Evolutionary conservation across 495 filamentous ascomycete species (phyloP), one percentile per base, ranked within the genome.

Genomic region (Xylona heveae): DNA sequence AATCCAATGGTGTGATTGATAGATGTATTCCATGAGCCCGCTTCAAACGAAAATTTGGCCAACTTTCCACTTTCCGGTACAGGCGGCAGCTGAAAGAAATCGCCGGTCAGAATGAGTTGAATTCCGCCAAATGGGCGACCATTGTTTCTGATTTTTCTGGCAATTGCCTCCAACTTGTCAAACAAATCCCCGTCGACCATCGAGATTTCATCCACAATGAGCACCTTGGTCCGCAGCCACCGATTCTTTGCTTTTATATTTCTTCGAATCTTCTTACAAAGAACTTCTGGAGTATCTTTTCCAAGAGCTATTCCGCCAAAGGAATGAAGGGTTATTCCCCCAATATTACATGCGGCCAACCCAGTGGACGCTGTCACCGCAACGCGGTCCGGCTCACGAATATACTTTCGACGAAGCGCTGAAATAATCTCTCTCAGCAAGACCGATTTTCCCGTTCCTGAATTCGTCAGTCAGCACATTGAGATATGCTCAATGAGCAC

Each of bases 151-250:
- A 74, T 57, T 2, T 55, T 62, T 27, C 85, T 59, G n/a, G 81
- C 85, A 42, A 97, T 74, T 31, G 74, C 66, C 36, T 93, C 82
- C 7, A 97, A 64, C 52, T 95, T 97, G 51, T 97, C 88, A 38
- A 95, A 95, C 0, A 97, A 59, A 33, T 95, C 85, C 1, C 78
- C 90, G 45, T 95, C 90, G 6, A 97, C 82, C 88, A 97, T 97
- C 7, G 88, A 95, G 19, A 97, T 74, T 52, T 97, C 88, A 50
- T 97, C 88, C 41, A 97, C 65, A 31, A 97, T 60, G 19, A 97
- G 64, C 12, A 79, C 66, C 40, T 78, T 85, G 0, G 83, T 91
- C 15, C 70, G 69, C 38, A 91, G 52, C 88, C 90, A 95, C 24
- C 90, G 71, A 25, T 65, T 71, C 47, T 73, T 79, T 9, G 81